Base-by-base conservation (phyloP, 345 rosid genomes). In the Arabidopsis arenosa region DNA sequence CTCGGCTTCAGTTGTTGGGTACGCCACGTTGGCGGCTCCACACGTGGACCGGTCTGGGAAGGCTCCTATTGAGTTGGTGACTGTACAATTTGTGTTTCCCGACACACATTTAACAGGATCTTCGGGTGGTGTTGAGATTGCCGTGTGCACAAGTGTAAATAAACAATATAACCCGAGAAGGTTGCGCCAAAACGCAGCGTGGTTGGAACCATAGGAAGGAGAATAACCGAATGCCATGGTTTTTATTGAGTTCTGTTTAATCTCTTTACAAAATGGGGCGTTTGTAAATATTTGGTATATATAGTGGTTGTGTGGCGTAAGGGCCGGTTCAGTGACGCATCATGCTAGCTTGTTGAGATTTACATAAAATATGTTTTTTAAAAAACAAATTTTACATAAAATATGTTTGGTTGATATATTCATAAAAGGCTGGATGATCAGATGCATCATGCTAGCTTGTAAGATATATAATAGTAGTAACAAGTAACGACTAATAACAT, bases 21-120 rank as follows among this genome's bases (percentile, higher is more conserved):
- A 93, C 0, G 80, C 88, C 58, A 74, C 94, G 68, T 75, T 72
- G 12, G 85, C 85, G 0, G 89, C 97, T 23, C 70, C 73, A 68
- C 96, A 93, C 0, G 66, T 67, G 76, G 84, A 79, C 51, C 94
- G 77, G 49, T 90, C 98, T 0, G 98, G 86, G 75, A 93, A 90
- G 21, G 53, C 57, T 39, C 93, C 98, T 7, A 83, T 85, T 8
- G 94, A 82, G 79, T 90, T 90, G 8, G 91, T 86, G 82, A 93
- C 71, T 2, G 88, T 87, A 85, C 94, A 90, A 66, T 76, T 67
- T 0, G 75, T 82, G 55, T 79, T 75, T 9, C 66, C 74, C 10
- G 86, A 61, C 3, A 64, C 49, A 53, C 98, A 93, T 41, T 75
- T 76, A 40, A 93, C 79, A 0, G 88, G 96, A 54, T 90, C 91